A percentile compares a stretch with the other conserved stretches of the same genome.
Evolutionary conservation across 768 basidiomycete species (phyloP).

Genomic region (Cantharellus anzutake): DNA sequence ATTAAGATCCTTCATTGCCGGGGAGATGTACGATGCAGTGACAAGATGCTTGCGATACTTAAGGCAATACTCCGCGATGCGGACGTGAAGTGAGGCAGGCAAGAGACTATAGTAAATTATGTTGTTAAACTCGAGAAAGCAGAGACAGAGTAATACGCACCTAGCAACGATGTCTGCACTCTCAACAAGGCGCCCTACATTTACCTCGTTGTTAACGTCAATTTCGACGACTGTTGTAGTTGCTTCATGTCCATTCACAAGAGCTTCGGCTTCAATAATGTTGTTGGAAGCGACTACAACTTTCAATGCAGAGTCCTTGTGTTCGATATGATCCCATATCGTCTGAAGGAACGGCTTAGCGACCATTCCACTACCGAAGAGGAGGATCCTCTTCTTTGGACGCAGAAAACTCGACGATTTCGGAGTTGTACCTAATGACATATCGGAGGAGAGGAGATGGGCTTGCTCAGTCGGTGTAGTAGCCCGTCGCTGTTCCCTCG

Average conservation of each 20-base stretch:
- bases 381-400: slow-evolving; percentile 38
- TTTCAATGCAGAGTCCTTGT: slow-evolving; percentile 34
- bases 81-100: slow-evolving; percentile 54
- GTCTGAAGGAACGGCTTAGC: slow-evolving; percentile 68
- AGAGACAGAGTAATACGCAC: slow-evolving; percentile 22
- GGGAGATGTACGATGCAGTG: slow-evolving; percentile 81
- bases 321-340: slow-evolving; percentile 27
- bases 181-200: slow-evolving; percentile 32
- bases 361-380: slow-evolving; percentile 93
- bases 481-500: slow-evolving; percentile 17
- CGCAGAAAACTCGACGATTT: not conserved
- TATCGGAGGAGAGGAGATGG: not conserved
- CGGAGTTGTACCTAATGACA: not conserved
- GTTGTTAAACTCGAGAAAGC: not conserved
- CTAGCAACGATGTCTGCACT: slow-evolving; percentile 69
- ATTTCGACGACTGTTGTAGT: slow-evolving; percentile 32
- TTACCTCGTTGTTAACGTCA: slow-evolving; percentile 33
- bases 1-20: slow-evolving; percentile 50
- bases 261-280: slow-evolving; percentile 31
- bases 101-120: slow-evolving; percentile 35
- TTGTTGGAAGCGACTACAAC: slow-evolving; percentile 68
- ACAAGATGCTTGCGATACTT: slow-evolving; percentile 52
- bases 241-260: slow-evolving; percentile 18
- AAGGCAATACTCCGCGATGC: slow-evolving; percentile 58
- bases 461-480: no score